Evolutionary conservation across 768 basidiomycete genomes (phyloP).

Genomic region (Amanita molliuscula): DNA sequence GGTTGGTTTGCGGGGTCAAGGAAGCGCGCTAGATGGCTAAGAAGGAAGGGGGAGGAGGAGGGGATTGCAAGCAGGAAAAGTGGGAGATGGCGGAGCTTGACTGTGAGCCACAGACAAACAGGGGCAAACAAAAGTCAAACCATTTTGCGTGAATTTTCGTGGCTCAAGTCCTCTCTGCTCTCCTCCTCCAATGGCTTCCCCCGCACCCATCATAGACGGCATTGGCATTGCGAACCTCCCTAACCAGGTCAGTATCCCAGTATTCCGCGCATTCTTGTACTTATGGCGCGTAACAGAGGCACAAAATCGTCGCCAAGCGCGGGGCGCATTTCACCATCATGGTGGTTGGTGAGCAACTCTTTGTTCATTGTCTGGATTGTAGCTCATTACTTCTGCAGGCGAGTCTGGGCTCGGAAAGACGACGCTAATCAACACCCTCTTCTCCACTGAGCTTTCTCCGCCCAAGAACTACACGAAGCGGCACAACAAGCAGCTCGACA

Average conservation of each 20-base stretch:
- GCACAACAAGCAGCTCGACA: conserved; percentile 95
- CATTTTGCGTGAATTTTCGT: conserved; percentile 22
- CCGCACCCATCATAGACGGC: conserved; percentile 50
- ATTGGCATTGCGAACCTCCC: conserved; percentile 96
- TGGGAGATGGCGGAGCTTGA: too few species aligned
- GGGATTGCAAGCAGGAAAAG: too few species aligned
- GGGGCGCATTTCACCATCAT: conserved; percentile 98
- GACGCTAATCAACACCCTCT: conserved; percentile 96
- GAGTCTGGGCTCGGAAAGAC: conserved; percentile 98
- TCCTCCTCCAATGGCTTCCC: conserved; percentile 31
- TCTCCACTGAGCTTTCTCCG: conserved; percentile 91
- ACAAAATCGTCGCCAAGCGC: conserved; percentile 97
- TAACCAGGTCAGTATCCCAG: conserved; percentile 66
- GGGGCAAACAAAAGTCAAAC: conserved; percentile 17
- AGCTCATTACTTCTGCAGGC: conserved; percentile 34
- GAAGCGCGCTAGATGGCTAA: too few species aligned
- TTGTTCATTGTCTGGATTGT: not conserved
- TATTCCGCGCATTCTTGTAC: conserved; percentile 15
- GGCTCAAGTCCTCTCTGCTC: conserved; percentile 8
- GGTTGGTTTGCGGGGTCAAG: too few species aligned
- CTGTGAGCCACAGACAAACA: conserved; percentile 17
- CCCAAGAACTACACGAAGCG: conserved; percentile 84
- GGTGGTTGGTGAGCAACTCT: conserved; percentile 79
- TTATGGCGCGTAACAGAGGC: conserved; percentile 50
- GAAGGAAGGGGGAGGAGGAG: too few species aligned